These are phyloP conservation scores for Pythium pyrilobum DNA, from an alignment of 352 stramenopile species.

Conservation along the genomic window DNA sequence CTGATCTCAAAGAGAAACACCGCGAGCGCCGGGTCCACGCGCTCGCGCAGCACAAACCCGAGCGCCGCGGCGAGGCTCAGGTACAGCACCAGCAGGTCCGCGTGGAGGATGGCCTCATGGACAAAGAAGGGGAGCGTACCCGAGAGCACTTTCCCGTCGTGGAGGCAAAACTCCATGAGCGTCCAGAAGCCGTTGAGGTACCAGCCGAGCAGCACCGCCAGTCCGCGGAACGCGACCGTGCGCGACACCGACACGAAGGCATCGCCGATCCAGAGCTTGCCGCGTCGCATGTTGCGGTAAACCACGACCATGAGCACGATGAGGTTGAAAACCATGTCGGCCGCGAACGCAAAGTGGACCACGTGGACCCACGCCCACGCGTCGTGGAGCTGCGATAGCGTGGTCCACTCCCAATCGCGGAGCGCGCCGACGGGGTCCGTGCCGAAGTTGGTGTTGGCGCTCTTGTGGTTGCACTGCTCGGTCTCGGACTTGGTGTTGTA, in stretches of 20 bases:
- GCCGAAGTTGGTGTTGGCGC: conserved; percentile 10
- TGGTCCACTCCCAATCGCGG: conserved; percentile 20
- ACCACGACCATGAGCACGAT: conserved; percentile 36
- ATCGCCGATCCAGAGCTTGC: conserved; percentile 20
- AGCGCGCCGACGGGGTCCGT: conserved; percentile 10
- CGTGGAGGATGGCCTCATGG: conserved; percentile 5
- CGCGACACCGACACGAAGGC: conserved; percentile 32
- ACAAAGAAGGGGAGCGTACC: background rate
- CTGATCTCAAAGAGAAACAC: conserved; percentile 12
- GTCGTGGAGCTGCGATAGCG: conserved; percentile 24
- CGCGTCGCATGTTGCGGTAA: conserved; percentile 25
- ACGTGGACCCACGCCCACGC: conserved; percentile 50
- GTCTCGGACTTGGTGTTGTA: conserved; percentile 24
- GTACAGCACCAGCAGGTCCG: conserved; percentile 11
- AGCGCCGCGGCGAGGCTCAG: background rate
- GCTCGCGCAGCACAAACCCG: conserved; percentile 4
- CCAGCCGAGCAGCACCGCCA: conserved; percentile 11
- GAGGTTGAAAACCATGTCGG: conserved; percentile 33
- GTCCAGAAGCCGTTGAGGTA: conserved; percentile 14
- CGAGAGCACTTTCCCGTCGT: conserved; percentile 4
- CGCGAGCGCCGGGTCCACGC: conserved; percentile 10
- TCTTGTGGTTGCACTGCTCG: conserved; percentile 35
- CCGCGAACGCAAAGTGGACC: conserved; percentile 40
- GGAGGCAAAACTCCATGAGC: conserved; percentile 13
- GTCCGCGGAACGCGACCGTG: conserved; percentile 16